Evolutionary conservation across 148 eudicot species (phyloP).

Genomic region (Selenicereus undatus): DNA sequence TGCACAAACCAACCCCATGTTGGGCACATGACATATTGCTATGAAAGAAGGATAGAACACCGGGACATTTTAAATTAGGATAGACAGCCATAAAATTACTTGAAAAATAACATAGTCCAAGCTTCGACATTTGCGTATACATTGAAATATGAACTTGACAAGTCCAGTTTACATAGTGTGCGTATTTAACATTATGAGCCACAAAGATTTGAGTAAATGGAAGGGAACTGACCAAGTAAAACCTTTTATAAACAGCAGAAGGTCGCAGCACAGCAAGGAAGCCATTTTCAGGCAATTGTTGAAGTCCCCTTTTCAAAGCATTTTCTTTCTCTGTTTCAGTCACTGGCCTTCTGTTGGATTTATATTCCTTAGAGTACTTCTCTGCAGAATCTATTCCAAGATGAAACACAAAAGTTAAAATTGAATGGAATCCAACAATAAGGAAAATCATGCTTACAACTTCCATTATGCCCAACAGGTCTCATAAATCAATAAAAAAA

Average conservation of each 20-base stretch:
- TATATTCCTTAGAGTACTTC: conserved; percentile 21
- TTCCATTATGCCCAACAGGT: too few species aligned
- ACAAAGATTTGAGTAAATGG: neutral
- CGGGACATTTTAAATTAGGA: neutral
- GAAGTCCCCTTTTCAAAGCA: conserved; percentile 21
- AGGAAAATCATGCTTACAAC: too few species aligned
- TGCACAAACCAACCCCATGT: neutral
- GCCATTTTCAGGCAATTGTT: conserved; percentile 18
- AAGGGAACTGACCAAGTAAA: conserved; percentile 19
- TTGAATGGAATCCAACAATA: neutral
- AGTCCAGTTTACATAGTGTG: neutral
- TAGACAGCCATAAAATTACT: neutral
- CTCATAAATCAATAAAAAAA: too few species aligned
- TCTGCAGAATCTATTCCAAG: neutral
- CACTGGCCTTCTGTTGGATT: conserved; percentile 28
- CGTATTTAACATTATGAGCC: neutral
- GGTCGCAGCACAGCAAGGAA: conserved; percentile 30
- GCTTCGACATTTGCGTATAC: too few species aligned
- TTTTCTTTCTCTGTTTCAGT: conserved; percentile 19
- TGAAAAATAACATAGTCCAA: too few species aligned
- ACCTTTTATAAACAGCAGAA: conserved; percentile 31
- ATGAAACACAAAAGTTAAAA: neutral
- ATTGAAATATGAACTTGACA: neutral
- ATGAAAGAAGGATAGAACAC: neutral
- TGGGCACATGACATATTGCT: neutral